Percentiles rank a stretch among this genome's conserved stretches.
Conservation (phyloP, 345 rosid genomes). For the Acer saccharum region DNA sequence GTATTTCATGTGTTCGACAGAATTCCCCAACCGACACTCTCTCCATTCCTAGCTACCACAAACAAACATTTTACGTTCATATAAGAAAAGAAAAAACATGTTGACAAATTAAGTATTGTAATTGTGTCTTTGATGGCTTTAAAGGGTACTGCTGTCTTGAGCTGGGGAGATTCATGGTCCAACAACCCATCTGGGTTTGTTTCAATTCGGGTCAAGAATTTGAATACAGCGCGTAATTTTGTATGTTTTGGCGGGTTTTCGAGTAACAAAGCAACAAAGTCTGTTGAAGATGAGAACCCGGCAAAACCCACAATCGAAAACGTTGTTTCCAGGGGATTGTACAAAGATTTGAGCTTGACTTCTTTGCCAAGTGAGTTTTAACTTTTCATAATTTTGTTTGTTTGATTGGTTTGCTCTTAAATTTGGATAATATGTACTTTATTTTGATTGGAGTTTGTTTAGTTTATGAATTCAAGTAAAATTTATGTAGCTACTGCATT, state of each 20-base stretch:
- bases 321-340: conserved; percentile 27
- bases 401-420: not conserved
- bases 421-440: not conserved
- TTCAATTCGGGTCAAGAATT: conserved; percentile 7
- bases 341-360: conserved; percentile 38
- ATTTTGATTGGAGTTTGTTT: not conserved
- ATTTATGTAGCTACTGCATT: not conserved
- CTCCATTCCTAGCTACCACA: not conserved
- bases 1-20: conserved; percentile 15
- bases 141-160: conserved; percentile 13
- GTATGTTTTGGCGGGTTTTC: conserved; percentile 24
- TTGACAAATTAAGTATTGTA: not conserved
- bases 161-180: conserved; percentile 19
- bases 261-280: conserved; percentile 19
- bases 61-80: not conserved
- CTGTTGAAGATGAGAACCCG: conserved; percentile 27
- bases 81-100: not conserved
- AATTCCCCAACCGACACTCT: conserved; percentile 25
- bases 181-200: conserved; percentile 16
- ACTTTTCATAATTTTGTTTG: not conserved
- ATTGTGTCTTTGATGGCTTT: conserved; percentile 29
- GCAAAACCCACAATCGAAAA: conserved; percentile 16
- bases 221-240: not conserved
- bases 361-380: conserved; percentile 47
- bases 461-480: not conserved